A percentile compares a stretch with the other conserved stretches of the same genome.
Conservation (phyloP, 2,329 filamentous ascomycete species). For the Hortaea sp. region DNA sequence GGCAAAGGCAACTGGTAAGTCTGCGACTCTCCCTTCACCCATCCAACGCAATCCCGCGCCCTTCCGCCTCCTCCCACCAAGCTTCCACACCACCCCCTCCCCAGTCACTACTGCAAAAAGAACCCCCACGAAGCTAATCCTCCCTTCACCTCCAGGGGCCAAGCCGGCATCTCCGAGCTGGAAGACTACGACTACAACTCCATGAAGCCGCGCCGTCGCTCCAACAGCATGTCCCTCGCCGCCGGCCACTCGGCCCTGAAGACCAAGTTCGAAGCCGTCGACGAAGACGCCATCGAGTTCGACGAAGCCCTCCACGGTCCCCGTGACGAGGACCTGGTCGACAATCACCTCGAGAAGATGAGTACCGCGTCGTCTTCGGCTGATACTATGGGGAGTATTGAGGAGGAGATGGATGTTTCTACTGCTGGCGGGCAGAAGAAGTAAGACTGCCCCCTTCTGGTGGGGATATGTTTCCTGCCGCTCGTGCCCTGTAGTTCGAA, state of each 20-base stretch:
- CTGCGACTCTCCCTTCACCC: conserved; percentile 2
- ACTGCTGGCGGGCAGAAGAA: conserved; percentile 6
- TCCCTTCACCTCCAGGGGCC: conserved; percentile 55
- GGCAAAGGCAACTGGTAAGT: conserved; percentile 90
- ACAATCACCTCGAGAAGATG: conserved; percentile 35
- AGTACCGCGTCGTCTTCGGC: conserved; percentile 32
- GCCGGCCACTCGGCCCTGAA: conserved; percentile 69
- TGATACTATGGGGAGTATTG: conserved; percentile 50
- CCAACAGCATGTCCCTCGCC: conserved; percentile 73
- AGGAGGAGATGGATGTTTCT: conserved; percentile 33
- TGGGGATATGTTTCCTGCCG: no score
- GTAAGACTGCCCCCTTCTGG: background rate
- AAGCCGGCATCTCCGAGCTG: conserved; percentile 64
- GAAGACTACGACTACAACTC: conserved; percentile 77
- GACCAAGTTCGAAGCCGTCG: conserved; percentile 91
- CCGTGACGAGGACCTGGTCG: conserved; percentile 41
- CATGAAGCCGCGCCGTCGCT: conserved; percentile 77
- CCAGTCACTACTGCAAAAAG: no score
- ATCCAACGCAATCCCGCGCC: background rate
- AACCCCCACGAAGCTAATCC: background rate
- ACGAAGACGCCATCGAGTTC: conserved; percentile 74
- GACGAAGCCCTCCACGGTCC: conserved; percentile 66
- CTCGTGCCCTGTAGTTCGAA: no score
- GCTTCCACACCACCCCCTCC: conserved; percentile 2
- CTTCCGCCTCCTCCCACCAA: background rate